A percentile compares a stretch with the other conserved stretches of the same genome.
Evolutionary conservation across 148 eudicot genomes (phyloP).

Genomic region (Suaeda aralocaspica): DNA sequence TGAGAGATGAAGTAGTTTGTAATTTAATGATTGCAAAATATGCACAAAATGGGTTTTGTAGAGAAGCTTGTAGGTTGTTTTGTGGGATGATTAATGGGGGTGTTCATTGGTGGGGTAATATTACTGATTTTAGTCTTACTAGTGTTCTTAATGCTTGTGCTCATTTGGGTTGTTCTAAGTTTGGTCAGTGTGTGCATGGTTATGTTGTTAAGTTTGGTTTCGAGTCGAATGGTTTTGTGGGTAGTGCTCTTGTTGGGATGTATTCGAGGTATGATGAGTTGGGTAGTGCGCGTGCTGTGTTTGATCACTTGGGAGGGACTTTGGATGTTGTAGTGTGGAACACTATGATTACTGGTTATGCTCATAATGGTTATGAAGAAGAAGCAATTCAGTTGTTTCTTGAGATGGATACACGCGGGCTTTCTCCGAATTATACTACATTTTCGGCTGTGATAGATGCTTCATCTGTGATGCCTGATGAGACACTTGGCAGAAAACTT

Average conservation of each 20-base stretch:
- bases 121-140: conserved; percentile 37
- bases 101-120: conserved; percentile 23
- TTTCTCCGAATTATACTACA: conserved; percentile 27
- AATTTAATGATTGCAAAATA: conserved; percentile 45
- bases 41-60: conserved; percentile 28
- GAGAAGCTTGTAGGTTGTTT: conserved; percentile 39
- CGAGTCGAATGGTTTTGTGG: conserved; percentile 33
- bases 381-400: conserved; percentile 33
- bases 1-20: conserved; percentile 47
- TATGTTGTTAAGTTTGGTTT: conserved; percentile 34
- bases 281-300: conserved; percentile 35
- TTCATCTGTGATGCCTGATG: conserved; percentile 34
- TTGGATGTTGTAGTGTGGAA: conserved; percentile 53
- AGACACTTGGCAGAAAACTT: conserved; percentile 26
- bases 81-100: conserved; percentile 28
- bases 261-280: conserved; percentile 33
- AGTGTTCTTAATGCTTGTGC: conserved; percentile 46
- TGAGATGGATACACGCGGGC: conserved; percentile 22
- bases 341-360: conserved; percentile 51
- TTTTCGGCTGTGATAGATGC: conserved; percentile 33
- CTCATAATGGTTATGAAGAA: conserved; percentile 35
- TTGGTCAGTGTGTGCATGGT: conserved; percentile 35
- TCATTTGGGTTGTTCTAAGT: conserved; percentile 26
- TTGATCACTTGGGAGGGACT: conserved; percentile 34
- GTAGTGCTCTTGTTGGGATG: conserved; percentile 38